These are phyloP conservation scores for Limnomonas spitsbergensis DNA, from an alignment of 139 green algal species.

Conservation along the genomic window DNA sequence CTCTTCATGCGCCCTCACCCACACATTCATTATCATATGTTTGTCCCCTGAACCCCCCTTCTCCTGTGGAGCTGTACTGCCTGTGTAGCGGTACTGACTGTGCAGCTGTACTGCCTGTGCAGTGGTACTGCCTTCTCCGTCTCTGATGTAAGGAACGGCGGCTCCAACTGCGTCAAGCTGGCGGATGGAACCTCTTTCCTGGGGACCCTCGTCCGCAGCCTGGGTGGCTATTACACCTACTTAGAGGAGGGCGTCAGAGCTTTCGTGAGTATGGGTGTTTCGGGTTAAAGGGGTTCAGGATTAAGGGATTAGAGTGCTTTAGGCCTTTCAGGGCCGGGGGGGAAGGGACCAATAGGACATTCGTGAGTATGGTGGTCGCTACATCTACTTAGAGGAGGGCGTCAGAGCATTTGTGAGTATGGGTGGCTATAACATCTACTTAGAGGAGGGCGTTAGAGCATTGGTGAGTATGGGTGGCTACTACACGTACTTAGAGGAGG, in stretches of 20 bases:
- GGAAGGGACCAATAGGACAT: not conserved
- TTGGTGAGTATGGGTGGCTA: not conserved
- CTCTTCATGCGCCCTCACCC: too few species aligned
- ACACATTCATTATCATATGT: too few species aligned
- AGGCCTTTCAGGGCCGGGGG: too few species aligned
- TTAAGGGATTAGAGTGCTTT: too few species aligned
- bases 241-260: not conserved
- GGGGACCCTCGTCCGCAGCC: not conserved
- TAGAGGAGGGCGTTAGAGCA: not conserved
- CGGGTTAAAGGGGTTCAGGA: too few species aligned
- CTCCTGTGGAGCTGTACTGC: not conserved
- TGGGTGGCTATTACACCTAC: not conserved
- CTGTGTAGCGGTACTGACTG: too few species aligned
- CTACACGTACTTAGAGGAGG: not conserved
- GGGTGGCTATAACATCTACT: not conserved
- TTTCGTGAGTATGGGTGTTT: conserved; percentile 2
- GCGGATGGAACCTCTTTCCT: not conserved
- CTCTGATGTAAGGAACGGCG: not conserved
- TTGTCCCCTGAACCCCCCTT: too few species aligned
- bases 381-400: conserved; percentile 1
- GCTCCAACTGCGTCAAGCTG: not conserved
- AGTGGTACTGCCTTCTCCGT: not conserved
- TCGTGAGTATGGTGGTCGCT: not conserved
- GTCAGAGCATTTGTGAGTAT: not conserved
- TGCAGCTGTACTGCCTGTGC: not conserved